Evolutionary conservation across 1,284 basidiomycete genomes (phyloP), one percentile per base, ranked within the genome.

Genomic region (Trametes sp.): DNA sequence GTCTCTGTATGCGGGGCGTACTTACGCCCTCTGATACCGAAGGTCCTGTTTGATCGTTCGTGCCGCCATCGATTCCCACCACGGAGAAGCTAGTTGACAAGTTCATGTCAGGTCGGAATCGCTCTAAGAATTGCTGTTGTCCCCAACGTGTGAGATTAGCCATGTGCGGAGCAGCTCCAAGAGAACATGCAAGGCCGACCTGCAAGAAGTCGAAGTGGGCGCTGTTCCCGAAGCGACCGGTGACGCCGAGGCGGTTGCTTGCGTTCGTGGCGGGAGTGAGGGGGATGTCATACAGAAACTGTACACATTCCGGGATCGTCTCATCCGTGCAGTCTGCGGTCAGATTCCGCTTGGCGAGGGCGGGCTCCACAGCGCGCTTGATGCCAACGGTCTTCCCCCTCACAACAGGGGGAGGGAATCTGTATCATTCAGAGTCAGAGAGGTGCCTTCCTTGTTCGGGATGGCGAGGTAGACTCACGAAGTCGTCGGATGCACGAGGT

Each of bases 241-340:
- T 82, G 46, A 88, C 79, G 49, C 84, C 86, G 31, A 88, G 76
- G 24, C 75, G 80, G 69, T 85, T 87, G 38, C 66, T 73, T 36
- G 68, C 72, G 4, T 80, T 76, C 4, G 81, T 75, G 3, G 72
- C 69, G 2, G 83, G 83, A 0, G 79, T 78, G 60, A 85, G 86
- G 5, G 69, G 68, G 8, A 76, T 76, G 7, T 82, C 83, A 72
- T 88, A 89, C 38, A 88, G 66, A 6, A 77, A 77, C 59, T 81
- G 74, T 54, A 89, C 73, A 68, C 86, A 88, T 1, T 80, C 72
- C 13, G 85, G 85, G 0, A 85, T 87, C 51, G 87, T 81, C 4
- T 73, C 78, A 2, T 68, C 74, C 4, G 70, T 67, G 68, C 86
- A 88, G 8, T 42, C 19, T 3, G 63, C 64, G 14, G 55, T 59